Percentiles rank a stretch among this genome's conserved stretches.
These are phyloP conservation scores for Pyricularia pennisetigena DNA, from an alignment of 2,329 filamentous ascomycete species.

Conservation along the genomic window DNA sequence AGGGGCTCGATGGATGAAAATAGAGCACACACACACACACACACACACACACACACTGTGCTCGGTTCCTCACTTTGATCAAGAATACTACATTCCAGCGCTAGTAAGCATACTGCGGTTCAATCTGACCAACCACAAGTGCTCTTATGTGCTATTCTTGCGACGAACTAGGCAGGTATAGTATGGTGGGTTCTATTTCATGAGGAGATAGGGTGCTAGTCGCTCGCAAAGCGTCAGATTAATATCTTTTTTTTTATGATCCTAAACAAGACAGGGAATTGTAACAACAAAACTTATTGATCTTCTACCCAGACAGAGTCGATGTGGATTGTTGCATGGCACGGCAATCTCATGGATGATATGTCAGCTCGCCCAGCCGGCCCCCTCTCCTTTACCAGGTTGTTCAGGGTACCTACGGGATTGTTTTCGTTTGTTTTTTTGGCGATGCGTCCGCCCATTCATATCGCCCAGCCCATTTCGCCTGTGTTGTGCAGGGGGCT, in stretches of 20 bases:
- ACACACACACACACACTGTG: neutral
- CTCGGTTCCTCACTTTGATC: neutral
- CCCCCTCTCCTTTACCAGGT: neutral
- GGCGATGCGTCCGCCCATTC: neutral
- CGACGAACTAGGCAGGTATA: neutral
- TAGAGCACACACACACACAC: neutral
- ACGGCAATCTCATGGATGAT: neutral
- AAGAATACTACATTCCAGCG: neutral
- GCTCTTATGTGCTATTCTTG: neutral
- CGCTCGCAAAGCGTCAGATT: neutral
- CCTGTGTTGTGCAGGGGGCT: neutral
- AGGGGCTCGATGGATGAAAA: neutral
- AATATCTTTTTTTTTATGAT: neutral
- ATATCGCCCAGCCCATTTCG: constrained; percentile 1
- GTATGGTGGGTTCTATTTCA: neutral
- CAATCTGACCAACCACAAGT: neutral
- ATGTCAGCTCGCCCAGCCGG: no score
- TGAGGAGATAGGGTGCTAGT: neutral
- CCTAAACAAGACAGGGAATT: neutral
- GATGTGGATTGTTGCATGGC: neutral
- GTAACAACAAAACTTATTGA: neutral
- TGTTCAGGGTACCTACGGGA: neutral
- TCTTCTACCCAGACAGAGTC: neutral
- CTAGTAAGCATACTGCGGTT: neutral
- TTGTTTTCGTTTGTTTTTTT: neutral